Conservation (phyloP, 495 filamentous ascomycete species). For the Delitschia confertaspora region DNA sequence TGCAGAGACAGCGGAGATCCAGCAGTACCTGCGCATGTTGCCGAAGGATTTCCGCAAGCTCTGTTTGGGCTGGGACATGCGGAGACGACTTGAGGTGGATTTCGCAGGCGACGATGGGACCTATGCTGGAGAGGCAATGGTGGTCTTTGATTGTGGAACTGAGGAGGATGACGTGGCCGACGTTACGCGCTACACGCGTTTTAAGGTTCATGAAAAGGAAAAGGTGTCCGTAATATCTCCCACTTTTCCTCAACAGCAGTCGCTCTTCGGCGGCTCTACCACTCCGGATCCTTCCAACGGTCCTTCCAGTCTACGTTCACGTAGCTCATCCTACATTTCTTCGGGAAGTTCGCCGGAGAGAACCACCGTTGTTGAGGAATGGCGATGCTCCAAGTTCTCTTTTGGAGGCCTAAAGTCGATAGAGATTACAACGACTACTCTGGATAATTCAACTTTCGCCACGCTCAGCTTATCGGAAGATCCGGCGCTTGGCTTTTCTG, state of each 20-base stretch:
- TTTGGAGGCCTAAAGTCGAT: constrained; percentile 45
- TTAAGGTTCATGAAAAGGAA: constrained; percentile 29
- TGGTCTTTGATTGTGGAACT: constrained; percentile 63
- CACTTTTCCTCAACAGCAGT: constrained; percentile 22
- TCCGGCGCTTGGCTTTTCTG: constrained; percentile 51
- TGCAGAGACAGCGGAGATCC: constrained; percentile 72
- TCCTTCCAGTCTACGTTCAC: constrained; percentile 7
- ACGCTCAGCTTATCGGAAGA: constrained; percentile 66
- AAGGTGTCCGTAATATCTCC: not conserved
- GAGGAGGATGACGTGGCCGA: constrained; percentile 45
- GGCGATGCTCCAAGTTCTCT: constrained; percentile 51
- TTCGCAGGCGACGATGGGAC: constrained; percentile 72
- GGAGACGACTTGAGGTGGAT: constrained; percentile 73
- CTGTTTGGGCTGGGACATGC: constrained; percentile 90
- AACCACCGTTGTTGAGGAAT: constrained; percentile 41
- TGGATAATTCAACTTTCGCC: constrained; percentile 72
- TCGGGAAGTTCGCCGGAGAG: constrained; percentile 22
- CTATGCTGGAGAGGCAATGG: constrained; percentile 62
- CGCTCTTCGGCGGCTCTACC: constrained; percentile 36
- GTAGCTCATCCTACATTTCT: constrained; percentile 22
- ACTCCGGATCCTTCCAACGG: not conserved
- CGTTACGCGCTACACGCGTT: constrained; percentile 47
- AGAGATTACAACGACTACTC: constrained; percentile 58
- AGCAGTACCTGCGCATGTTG: constrained; percentile 62
- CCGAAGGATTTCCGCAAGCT: constrained; percentile 70